A percentile compares a stretch with the other conserved stretches of the same genome.
Conservation (phyloP, 768 basidiomycete species). For the Paxillus ammoniavirescens region DNA sequence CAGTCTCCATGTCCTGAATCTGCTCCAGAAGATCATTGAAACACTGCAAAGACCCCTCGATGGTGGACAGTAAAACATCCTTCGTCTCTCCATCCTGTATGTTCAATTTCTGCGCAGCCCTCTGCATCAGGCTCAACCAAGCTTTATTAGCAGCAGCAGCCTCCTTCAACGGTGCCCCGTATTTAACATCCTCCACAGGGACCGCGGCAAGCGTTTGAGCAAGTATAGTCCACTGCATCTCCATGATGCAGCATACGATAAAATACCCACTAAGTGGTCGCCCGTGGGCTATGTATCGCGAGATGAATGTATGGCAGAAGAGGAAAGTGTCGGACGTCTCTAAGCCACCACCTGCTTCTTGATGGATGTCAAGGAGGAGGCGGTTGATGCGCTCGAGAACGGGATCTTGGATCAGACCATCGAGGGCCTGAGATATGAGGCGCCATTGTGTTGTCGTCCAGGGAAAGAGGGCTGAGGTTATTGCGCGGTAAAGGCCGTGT, state of each 20-base stretch:
- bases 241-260: slow-evolving; percentile 84
- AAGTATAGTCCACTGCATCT: slow-evolving; percentile 82
- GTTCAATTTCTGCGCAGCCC: slow-evolving; percentile 39
- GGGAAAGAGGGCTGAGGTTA: slow-evolving; percentile 72
- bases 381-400: slow-evolving; percentile 73
- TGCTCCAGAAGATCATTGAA: slow-evolving; percentile 76
- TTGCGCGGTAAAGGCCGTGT: slow-evolving; percentile 84
- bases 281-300: slow-evolving; percentile 71
- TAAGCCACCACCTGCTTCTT: slow-evolving; percentile 49
- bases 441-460: slow-evolving; percentile 74
- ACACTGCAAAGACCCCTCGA: slow-evolving; percentile 67
- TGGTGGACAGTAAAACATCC: slow-evolving; percentile 44
- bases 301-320: slow-evolving; percentile 67
- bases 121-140: slow-evolving; percentile 67
- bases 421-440: slow-evolving; percentile 49
- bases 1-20: slow-evolving; percentile 79
- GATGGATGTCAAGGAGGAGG: slow-evolving; percentile 58
- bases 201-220: slow-evolving; percentile 60
- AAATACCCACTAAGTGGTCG: slow-evolving; percentile 87
- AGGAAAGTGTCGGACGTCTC: slow-evolving; percentile 34
- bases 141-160: slow-evolving; percentile 84
- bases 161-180: slow-evolving; percentile 43
- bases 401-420: slow-evolving; percentile 59
- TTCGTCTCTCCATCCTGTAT: slow-evolving; percentile 38
- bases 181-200: slow-evolving; percentile 27